phyloP scores from a whole-genome alignment of 2,329 filamentous ascomycete genomes.

The Aspergillus novoparasiticus region DNA sequence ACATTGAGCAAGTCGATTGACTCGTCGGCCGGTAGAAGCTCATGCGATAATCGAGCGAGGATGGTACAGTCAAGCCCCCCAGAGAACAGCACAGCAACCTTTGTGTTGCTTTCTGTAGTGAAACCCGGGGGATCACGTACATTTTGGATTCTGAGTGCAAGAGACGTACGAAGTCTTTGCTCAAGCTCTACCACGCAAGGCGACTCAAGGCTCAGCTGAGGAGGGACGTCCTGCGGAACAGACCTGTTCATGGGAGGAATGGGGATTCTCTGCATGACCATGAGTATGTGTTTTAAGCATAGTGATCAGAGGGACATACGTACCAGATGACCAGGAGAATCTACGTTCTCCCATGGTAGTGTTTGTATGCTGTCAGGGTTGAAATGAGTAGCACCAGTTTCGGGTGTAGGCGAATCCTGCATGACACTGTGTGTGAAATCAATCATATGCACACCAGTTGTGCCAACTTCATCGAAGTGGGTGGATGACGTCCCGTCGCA shows the following conservation, averaged over 20 bases:
- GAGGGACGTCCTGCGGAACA: constrained; percentile 32
- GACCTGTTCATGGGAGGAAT: constrained; percentile 50
- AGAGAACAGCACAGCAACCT: constrained; percentile 83
- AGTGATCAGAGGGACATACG: constrained; percentile 4
- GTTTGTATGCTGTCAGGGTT: constrained; percentile 26
- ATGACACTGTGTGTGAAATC: constrained; percentile 48
- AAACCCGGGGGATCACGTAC: constrained; percentile 61
- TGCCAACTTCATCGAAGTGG: constrained; percentile 78
- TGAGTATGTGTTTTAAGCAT: constrained; percentile 7
- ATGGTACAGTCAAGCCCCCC: constrained; percentile 92
- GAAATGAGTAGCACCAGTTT: constrained; percentile 10
- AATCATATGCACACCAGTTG: constrained; percentile 76
- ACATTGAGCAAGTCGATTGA: constrained; percentile 90
- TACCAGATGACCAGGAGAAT: constrained; percentile 28
- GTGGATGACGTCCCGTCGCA: constrained; percentile 54
- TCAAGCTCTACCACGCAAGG: constrained; percentile 58
- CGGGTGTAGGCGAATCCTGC: constrained; percentile 3
- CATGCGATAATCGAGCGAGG: constrained; percentile 77
- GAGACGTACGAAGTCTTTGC: constrained; percentile 60
- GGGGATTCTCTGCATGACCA: constrained; percentile 37
- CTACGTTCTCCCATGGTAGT: constrained; percentile 31
- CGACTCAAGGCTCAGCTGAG: constrained; percentile 43
- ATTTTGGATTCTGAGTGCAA: constrained; percentile 65
- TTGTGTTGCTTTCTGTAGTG: constrained; percentile 30
- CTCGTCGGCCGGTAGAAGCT: constrained; percentile 69